Percentiles rank a stretch among this genome's conserved stretches.
These are phyloP conservation scores for Spongiforma sp. DNA, from an alignment of 1,284 basidiomycete species.

Conservation along the genomic window DNA sequence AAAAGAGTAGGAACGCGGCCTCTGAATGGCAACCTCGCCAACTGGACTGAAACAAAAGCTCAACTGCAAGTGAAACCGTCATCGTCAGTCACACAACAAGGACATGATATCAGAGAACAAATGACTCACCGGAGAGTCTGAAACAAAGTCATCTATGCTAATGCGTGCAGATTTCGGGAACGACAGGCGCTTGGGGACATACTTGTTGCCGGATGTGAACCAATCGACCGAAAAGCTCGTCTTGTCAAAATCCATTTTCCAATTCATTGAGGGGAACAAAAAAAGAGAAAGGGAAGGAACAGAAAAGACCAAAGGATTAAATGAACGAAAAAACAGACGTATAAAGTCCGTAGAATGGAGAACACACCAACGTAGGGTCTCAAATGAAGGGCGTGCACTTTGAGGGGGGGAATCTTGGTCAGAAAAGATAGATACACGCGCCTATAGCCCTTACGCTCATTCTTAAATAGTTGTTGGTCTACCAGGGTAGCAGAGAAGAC, in stretches of 20 bases:
- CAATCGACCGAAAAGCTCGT: slow-evolving; percentile 39
- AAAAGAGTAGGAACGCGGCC: slow-evolving; percentile 21
- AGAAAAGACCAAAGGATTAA: neutral
- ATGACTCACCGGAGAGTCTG: slow-evolving; percentile 32
- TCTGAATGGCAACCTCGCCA: slow-evolving; percentile 14
- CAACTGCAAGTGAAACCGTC: slow-evolving; percentile 15
- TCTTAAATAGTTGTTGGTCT: slow-evolving; percentile 22
- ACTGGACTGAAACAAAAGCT: slow-evolving; percentile 29
- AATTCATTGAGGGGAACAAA: neutral
- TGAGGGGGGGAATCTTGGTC: slow-evolving; percentile 8
- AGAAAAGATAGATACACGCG: slow-evolving; percentile 1
- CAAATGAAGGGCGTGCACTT: slow-evolving; percentile 5
- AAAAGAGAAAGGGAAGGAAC: too few species aligned
- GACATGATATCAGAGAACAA: neutral
- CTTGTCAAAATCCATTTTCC: slow-evolving; percentile 37
- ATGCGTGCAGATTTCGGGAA: slow-evolving; percentile 40
- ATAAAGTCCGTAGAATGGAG: slow-evolving; percentile 11
- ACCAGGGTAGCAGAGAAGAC: slow-evolving; percentile 22
- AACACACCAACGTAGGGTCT: slow-evolving; percentile 2
- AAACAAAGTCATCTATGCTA: slow-evolving; percentile 35
- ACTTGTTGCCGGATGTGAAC: slow-evolving; percentile 36
- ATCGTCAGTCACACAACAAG: slow-evolving; percentile 12
- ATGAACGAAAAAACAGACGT: slow-evolving; percentile 9
- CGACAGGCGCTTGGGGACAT: slow-evolving; percentile 32
- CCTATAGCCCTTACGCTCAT: neutral